Evolutionary conservation across 768 basidiomycete species (phyloP), one percentile per base, ranked within the genome.

Genomic region (Thelephora aurantiotincta): DNA sequence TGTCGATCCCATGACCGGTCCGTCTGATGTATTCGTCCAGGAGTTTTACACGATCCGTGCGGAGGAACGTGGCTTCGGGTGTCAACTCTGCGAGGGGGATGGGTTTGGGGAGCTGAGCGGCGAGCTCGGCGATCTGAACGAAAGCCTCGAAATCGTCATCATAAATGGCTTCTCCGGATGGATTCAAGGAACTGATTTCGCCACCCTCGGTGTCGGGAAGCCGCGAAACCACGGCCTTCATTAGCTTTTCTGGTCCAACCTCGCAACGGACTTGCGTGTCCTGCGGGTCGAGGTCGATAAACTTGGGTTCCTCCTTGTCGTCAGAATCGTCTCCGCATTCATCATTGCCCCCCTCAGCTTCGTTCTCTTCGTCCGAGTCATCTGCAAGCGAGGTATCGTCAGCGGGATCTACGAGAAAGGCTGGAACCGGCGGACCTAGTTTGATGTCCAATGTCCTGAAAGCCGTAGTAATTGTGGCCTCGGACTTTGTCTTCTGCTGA

Each of bases 1-100:
- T 16, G 20, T 38, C 16, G 30, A 65, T 54, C 1, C 61, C 62
- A 3, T 41, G 41, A 9, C 77, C 78, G 0, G 72, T 73, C 34
- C 71, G 69, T 12, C 74, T 68, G 42, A 78, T 77, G 44, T 68
- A 71, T 52, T 75, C 74, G 51, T 82, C 70, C 14, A 82, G 60
- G 57, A 80, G 72, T 1, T 72, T 68, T 2, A 65, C 59, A 7
- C 65, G 64, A 49, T 80, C 78, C 2, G 58, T 35, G 26, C 26
- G 26, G 0, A 22, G 6, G 5, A 76, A n/a, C 46, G 75, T 67
- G 1, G 18, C 35, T 68, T 43, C 6, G 62, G 33, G 6, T 45
- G 33, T 4, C 43, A 3, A 36, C 1, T 56, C 52, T 0, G 68
- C 41, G 5, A 64, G 54, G 42, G 63, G 45, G 13, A 57, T 55